phyloP scores from a whole-genome alignment of 441 rosid species.

The Isatis lusitanica region DNA sequence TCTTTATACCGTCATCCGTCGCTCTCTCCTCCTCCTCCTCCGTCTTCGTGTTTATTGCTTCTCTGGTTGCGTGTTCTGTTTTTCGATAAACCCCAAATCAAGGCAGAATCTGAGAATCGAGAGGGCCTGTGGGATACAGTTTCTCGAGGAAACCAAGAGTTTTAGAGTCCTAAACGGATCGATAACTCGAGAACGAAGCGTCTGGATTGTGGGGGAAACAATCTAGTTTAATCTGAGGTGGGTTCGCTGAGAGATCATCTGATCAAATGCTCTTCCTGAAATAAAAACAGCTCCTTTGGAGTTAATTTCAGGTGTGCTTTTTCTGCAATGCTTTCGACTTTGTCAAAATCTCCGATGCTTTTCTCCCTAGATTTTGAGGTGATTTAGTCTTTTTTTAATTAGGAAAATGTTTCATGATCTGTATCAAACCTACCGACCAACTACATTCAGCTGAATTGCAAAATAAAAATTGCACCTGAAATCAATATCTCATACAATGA shows the following conservation, averaged over 20 bases:
- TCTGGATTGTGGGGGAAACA: neutral
- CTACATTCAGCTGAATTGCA: conserved; percentile 19
- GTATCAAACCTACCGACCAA: conserved; percentile 26
- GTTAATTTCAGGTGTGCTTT: neutral
- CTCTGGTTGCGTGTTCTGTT: neutral
- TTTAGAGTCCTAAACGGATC: conserved; percentile 9
- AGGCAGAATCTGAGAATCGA: conserved; percentile 18
- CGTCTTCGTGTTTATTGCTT: neutral
- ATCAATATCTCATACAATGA: neutral
- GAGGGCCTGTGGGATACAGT: neutral
- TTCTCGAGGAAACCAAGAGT: neutral
- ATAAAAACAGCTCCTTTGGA: neutral
- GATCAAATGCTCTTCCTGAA: neutral
- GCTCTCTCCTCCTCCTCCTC: conserved; percentile 14
- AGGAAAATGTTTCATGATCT: neutral
- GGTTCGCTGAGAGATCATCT: conserved; percentile 1
- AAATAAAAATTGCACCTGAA: neutral
- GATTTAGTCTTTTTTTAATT: neutral
- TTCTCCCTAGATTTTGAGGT: neutral
- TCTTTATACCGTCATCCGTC: neutral
- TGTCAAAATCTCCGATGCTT: neutral
- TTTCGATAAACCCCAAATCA: conserved; percentile 17
- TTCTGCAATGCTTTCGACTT: neutral
- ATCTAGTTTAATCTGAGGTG: conserved; percentile 14
- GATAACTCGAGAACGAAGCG: neutral